phyloP scores from a whole-genome alignment of 2,329 filamentous ascomycete genomes.

The Ceratocystiopsis brevicomis region DNA sequence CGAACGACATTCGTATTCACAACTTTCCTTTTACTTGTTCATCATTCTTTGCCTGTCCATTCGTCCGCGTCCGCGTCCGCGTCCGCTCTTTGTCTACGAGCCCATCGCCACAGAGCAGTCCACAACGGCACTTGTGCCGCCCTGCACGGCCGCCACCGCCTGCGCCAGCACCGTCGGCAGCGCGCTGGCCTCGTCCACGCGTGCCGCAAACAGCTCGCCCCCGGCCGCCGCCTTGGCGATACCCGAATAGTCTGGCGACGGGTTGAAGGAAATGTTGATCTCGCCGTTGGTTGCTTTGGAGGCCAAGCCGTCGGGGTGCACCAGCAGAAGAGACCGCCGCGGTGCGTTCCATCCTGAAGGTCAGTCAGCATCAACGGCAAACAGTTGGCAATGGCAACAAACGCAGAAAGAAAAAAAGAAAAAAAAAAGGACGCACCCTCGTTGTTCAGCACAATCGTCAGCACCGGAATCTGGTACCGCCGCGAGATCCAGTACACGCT shows the following conservation, averaged over 20 bases:
- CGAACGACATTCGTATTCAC: no score
- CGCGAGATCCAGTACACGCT: slow-evolving; percentile 30
- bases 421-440: slow-evolving; percentile 20
- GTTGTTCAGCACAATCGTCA: slow-evolving; percentile 32
- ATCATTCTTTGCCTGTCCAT: no score
- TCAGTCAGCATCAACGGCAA: not conserved
- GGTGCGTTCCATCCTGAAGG: slow-evolving; percentile 38
- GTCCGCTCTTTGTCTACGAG: slow-evolving; percentile 8
- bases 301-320: slow-evolving; percentile 37
- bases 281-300: slow-evolving; percentile 39
- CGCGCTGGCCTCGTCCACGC: slow-evolving; percentile 26
- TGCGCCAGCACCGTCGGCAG: slow-evolving; percentile 28
- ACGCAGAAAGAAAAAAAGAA: not conserved
- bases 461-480: slow-evolving; percentile 26
- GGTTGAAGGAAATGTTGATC: slow-evolving; percentile 41
- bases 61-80: no score
- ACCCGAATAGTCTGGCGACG: slow-evolving; percentile 37
- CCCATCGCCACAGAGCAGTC: slow-evolving; percentile 31
- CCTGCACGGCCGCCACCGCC: slow-evolving; percentile 31
- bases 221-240: slow-evolving; percentile 41
- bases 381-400: no score
- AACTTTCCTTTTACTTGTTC: no score
- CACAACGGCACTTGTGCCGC: slow-evolving; percentile 32
- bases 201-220: slow-evolving; percentile 30
- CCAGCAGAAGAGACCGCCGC: slow-evolving; percentile 33